A percentile compares a stretch with the other conserved stretches of the same genome.
Conservation (phyloP, 345 rosid species). For the Viola odorata region DNA sequence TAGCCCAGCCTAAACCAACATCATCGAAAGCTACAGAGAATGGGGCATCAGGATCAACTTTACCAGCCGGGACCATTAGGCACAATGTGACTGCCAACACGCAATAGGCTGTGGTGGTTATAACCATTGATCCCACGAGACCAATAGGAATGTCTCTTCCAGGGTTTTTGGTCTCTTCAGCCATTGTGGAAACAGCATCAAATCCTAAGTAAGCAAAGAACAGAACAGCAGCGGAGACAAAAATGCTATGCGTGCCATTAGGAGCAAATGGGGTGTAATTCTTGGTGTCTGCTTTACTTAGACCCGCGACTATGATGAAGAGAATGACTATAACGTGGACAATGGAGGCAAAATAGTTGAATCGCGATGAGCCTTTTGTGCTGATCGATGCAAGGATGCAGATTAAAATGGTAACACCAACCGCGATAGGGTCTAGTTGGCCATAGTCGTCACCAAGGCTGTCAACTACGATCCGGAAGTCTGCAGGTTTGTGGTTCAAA, state of each 20-base stretch:
- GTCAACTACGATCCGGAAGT: background rate
- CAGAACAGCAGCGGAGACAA: background rate
- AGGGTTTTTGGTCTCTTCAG: conserved; percentile 7
- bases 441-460: conserved; percentile 4
- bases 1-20: conserved; percentile 7
- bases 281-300: conserved; percentile 2
- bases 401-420: background rate
- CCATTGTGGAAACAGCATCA: conserved; percentile 5
- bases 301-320: conserved; percentile 7
- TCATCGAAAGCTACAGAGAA: background rate
- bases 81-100: background rate
- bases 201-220: conserved; percentile 7
- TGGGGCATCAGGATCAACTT: background rate
- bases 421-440: conserved; percentile 4
- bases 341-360: conserved; percentile 2
- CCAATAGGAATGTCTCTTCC: conserved; percentile 2
- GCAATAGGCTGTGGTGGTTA: background rate
- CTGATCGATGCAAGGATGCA: background rate
- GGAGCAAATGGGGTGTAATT: conserved; percentile 1
- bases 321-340: background rate
- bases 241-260: background rate
- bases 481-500: conserved; percentile 1
- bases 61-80: background rate
- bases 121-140: background rate
- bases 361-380: conserved; percentile 5